Conservation (phyloP, 768 basidiomycete species). For the Naematelia aurantialba region DNA sequence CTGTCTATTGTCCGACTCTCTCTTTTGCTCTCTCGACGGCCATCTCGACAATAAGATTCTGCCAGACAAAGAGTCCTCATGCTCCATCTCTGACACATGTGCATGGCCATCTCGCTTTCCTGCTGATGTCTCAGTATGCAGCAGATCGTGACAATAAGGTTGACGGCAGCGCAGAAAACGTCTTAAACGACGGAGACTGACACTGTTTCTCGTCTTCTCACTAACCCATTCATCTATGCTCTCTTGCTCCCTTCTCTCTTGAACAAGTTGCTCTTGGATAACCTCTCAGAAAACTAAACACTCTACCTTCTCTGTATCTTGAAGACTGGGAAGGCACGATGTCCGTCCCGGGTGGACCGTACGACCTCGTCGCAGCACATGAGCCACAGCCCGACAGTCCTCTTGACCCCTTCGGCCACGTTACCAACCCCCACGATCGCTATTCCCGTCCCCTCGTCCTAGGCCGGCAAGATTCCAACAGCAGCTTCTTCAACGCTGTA, state of each 20-base stretch:
- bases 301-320: too few relatives aligned
- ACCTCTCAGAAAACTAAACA: too few relatives aligned
- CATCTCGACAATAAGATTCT: neutral
- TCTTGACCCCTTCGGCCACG: neutral
- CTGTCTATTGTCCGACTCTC: neutral
- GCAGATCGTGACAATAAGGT: neutral
- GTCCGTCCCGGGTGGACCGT: neutral
- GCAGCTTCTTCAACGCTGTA: slow-evolving; percentile 17
- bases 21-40: neutral
- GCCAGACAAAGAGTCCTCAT: neutral
- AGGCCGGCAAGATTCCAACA: neutral
- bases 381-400: neutral
- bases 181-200: neutral
- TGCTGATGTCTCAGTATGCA: neutral
- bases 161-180: too few relatives aligned
- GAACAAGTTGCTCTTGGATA: too few relatives aligned
- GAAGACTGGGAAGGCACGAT: too few relatives aligned
- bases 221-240: neutral
- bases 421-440: neutral
- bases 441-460: too few relatives aligned
- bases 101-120: too few relatives aligned
- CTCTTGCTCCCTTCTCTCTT: too few relatives aligned
- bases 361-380: neutral
- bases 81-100: too few relatives aligned
- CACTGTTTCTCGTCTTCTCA: neutral